These are phyloP conservation scores for Rubroboletus satanas DNA, from an alignment of 768 basidiomycete genomes.

Conservation along the genomic window DNA sequence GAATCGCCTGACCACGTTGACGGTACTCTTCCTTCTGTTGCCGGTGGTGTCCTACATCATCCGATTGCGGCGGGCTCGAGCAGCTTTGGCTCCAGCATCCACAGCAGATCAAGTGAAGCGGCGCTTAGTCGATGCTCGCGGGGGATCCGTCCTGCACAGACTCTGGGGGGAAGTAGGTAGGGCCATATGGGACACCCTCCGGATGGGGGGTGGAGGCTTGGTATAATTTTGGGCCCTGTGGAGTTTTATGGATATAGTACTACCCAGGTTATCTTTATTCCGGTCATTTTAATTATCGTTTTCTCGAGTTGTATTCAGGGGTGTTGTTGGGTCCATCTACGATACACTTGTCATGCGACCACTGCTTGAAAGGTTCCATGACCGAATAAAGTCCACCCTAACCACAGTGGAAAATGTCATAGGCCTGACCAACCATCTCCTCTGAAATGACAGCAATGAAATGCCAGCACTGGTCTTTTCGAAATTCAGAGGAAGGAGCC, in stretches of 20 bases:
- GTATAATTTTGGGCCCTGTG: slow-evolving; percentile 37
- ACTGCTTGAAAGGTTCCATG: too few relatives aligned
- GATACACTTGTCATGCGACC: slow-evolving; percentile 15
- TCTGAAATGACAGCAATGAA: too few relatives aligned
- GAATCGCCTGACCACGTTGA: slow-evolving; percentile 46
- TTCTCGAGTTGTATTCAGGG: not conserved
- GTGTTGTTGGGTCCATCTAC: not conserved
- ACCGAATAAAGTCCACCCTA: too few relatives aligned
- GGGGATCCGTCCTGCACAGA: slow-evolving; percentile 34
- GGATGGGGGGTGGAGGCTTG: slow-evolving; percentile 74
- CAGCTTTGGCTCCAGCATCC: slow-evolving; percentile 20
- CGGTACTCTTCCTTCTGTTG: slow-evolving; percentile 38
- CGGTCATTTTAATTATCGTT: not conserved
- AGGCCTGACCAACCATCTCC: too few relatives aligned
- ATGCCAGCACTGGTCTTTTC: too few relatives aligned
- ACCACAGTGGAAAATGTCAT: too few relatives aligned
- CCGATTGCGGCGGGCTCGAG: slow-evolving; percentile 45
- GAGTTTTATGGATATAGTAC: not conserved
- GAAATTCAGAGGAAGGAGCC: too few relatives aligned
- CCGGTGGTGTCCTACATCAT: slow-evolving; percentile 46
- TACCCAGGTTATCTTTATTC: slow-evolving; percentile 20
- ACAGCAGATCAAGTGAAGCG: slow-evolving; percentile 58
- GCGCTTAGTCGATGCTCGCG: slow-evolving; percentile 44
- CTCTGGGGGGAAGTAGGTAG: slow-evolving; percentile 51
- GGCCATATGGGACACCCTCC: slow-evolving; percentile 60